Evolutionary conservation across 345 rosid species (phyloP).

Genomic region (Aquilaria yunnanensis): DNA sequence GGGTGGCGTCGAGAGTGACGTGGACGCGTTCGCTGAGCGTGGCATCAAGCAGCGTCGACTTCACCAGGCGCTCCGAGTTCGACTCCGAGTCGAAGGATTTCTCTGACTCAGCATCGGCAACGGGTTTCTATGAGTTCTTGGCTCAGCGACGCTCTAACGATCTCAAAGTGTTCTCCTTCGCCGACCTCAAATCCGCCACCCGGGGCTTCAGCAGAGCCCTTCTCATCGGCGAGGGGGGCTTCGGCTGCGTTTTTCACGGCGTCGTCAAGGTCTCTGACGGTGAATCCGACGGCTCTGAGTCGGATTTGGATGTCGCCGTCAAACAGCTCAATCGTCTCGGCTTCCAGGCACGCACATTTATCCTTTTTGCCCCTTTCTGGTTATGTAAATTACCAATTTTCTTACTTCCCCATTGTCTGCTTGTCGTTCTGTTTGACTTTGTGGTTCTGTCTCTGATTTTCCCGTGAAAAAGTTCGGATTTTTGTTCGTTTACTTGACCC

Average conservation of each 20-base stretch:
- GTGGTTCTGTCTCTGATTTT: no score
- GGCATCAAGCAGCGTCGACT: slow-evolving; percentile 63
- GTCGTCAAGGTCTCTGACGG: slow-evolving; percentile 39
- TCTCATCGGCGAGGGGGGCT: slow-evolving; percentile 92
- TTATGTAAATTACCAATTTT: not conserved
- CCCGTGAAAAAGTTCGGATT: no score
- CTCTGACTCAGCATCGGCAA: slow-evolving; percentile 35
- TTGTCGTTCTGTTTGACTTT: no score
- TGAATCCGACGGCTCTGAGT: slow-evolving; percentile 23
- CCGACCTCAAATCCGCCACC: slow-evolving; percentile 80
- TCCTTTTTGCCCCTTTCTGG: not conserved
- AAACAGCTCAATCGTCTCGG: slow-evolving; percentile 95
- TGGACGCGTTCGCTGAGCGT: slow-evolving; percentile 92
- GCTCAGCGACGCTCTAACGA: slow-evolving; percentile 71
- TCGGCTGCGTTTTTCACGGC: slow-evolving; percentile 85
- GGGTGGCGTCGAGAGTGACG: slow-evolving; percentile 53
- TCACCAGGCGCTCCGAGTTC: slow-evolving; percentile 77
- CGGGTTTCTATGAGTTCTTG: slow-evolving; percentile 42
- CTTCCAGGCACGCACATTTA: slow-evolving; percentile 72
- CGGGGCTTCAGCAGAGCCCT: slow-evolving; percentile 69
- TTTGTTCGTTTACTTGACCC: no score
- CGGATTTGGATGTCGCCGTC: slow-evolving; percentile 64
- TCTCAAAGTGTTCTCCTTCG: slow-evolving; percentile 62
- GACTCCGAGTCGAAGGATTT: slow-evolving; percentile 76
- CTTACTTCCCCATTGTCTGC: no score